Conservation (phyloP, 805 yeast species). For the Myxozyma geophila region DNA sequence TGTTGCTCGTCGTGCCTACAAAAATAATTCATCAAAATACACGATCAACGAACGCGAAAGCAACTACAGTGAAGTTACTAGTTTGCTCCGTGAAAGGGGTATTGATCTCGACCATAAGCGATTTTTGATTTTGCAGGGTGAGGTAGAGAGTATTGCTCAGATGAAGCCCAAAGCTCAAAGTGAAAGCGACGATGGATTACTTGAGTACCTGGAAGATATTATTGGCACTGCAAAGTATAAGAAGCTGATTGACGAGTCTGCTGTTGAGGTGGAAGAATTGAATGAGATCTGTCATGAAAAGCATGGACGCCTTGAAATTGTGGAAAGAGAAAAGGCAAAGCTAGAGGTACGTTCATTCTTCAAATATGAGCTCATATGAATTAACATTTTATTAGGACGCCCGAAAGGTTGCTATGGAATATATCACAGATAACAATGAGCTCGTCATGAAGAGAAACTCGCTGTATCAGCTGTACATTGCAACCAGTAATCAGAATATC, state of each 20-base stretch:
- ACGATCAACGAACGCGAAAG: slow-evolving; percentile 71
- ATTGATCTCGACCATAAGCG: slow-evolving; percentile 94
- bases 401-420: slow-evolving; percentile 71
- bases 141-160: slow-evolving; percentile 96
- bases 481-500: slow-evolving; percentile 50
- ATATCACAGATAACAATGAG: slow-evolving; percentile 65
- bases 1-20: slow-evolving; percentile 78
- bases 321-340: slow-evolving; percentile 70
- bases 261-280: slow-evolving; percentile 66
- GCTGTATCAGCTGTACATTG: slow-evolving; percentile 53
- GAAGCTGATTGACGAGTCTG: slow-evolving; percentile 67
- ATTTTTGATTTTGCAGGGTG: slow-evolving; percentile 94
- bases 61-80: slow-evolving; percentile 77
- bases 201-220: slow-evolving; percentile 94
- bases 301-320: slow-evolving; percentile 76
- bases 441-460: slow-evolving; percentile 59
- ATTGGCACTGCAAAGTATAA: slow-evolving; percentile 93
- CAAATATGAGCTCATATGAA: background rate
- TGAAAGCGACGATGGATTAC: slow-evolving; percentile 88
- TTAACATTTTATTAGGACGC: slow-evolving; percentile 46
- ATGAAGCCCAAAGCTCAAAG: slow-evolving; percentile 97
- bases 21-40: slow-evolving; percentile 78
- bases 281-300: slow-evolving; percentile 83
- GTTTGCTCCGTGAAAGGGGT: slow-evolving; percentile 74
- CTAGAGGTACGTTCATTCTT: slow-evolving; percentile 39